Conservation (phyloP, 1,139 yeast genomes). For the Nematodospora anomalae region DNA sequence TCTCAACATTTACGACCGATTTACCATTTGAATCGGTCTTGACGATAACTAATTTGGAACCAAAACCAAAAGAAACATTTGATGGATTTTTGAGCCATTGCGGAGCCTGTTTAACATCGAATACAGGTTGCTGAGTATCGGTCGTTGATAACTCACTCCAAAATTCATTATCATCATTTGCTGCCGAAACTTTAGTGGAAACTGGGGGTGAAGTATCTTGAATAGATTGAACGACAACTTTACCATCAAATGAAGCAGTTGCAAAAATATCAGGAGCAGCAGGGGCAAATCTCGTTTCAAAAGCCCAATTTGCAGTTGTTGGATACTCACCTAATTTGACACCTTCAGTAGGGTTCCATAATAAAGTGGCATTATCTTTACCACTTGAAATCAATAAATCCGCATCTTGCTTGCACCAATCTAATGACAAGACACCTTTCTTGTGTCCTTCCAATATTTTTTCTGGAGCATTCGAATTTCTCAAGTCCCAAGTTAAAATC, state of each 20-base stretch:
- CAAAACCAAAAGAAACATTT: constrained; percentile 86
- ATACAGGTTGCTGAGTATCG: constrained; percentile 73
- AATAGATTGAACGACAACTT: constrained; percentile 76
- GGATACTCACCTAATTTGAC: constrained; percentile 83
- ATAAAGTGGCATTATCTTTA: constrained; percentile 79
- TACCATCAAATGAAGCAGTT: constrained; percentile 90
- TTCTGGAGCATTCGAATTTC: constrained; percentile 91
- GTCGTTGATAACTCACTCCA: constrained; percentile 79
- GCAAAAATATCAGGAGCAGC: constrained; percentile 89
- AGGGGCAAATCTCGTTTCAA: constrained; percentile 85
- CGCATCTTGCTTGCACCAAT: constrained; percentile 90
- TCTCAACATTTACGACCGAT: constrained; percentile 50
- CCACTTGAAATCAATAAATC: constrained; percentile 82
- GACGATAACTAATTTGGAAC: constrained; percentile 78
- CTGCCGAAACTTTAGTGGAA: constrained; percentile 43
- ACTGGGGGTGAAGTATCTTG: constrained; percentile 76
- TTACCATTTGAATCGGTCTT: constrained; percentile 40
- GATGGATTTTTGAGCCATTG: constrained; percentile 80
- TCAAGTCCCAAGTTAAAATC: constrained; percentile 88
- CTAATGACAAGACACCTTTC: constrained; percentile 84
- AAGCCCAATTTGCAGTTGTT: constrained; percentile 91
- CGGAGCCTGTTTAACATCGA: constrained; percentile 78
- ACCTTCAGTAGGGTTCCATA: constrained; percentile 87
- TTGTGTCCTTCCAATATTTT: constrained; percentile 73
- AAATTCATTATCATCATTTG: constrained; percentile 65